phyloP scores from a whole-genome alignment of 768 basidiomycete species.

The Tulasnella sp. region DNA sequence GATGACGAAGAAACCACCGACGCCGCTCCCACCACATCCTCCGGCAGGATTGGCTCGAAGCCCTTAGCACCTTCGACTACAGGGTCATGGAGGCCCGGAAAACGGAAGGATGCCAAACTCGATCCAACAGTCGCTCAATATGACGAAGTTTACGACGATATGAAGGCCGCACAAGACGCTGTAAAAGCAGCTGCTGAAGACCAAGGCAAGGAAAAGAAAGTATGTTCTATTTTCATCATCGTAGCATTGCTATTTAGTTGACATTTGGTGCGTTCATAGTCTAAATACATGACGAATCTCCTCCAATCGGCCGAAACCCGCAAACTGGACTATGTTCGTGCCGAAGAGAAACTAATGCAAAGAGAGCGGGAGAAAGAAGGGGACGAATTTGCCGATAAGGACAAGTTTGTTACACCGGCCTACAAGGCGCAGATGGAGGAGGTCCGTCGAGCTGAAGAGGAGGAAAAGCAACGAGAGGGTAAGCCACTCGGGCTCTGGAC shows the following conservation, averaged over 20 bases:
- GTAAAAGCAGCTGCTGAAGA: constrained; percentile 71
- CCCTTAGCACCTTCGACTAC: constrained; percentile 43
- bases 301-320: constrained; percentile 78
- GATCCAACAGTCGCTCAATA: constrained; percentile 87
- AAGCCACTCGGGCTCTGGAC: constrained; percentile 25
- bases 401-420: constrained; percentile 93
- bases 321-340: constrained; percentile 77
- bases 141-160: constrained; percentile 92
- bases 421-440: constrained; percentile 97
- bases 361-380: constrained; percentile 88
- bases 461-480: constrained; percentile 87
- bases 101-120: constrained; percentile 67
- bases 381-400: constrained; percentile 88
- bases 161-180: constrained; percentile 74
- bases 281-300: constrained; percentile 84
- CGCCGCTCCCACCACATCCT: constrained; percentile 40
- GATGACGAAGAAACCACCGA: constrained; percentile 57
- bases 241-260: not conserved
- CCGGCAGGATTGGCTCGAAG: constrained; percentile 47
- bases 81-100: constrained; percentile 53
- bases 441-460: constrained; percentile 82
- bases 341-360: constrained; percentile 97
- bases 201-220: constrained; percentile 73
- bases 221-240: constrained; percentile 31
- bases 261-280: constrained; percentile 40